A percentile compares a stretch with the other conserved stretches of the same genome.
Conservation (phyloP, 2,329 filamentous ascomycete genomes). For the Talaromyces sp. region DNA sequence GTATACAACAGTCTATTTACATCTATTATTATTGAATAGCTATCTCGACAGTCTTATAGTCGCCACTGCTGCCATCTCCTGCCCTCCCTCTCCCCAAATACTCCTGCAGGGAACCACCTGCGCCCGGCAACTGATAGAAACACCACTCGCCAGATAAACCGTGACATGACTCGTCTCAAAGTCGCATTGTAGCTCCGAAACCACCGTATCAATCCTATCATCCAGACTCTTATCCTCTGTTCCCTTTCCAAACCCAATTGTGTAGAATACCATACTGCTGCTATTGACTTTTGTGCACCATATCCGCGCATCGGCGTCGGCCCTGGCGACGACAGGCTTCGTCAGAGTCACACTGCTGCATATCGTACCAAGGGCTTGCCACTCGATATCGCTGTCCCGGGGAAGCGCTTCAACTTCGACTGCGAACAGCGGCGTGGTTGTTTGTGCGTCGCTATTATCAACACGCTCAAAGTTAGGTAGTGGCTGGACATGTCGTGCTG, state of each 20-base stretch:
- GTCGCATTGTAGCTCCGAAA: slow-evolving; percentile 15
- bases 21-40: not conserved
- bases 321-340: slow-evolving; percentile 4
- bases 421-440: slow-evolving; percentile 65
- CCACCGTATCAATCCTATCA: slow-evolving; percentile 19
- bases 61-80: slow-evolving; percentile 30
- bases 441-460: not conserved
- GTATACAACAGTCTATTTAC: not conserved
- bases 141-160: slow-evolving; percentile 30
- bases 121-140: slow-evolving; percentile 20
- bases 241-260: slow-evolving; percentile 25
- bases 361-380: slow-evolving; percentile 65
- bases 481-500: slow-evolving; percentile 16
- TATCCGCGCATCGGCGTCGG: slow-evolving; percentile 13
- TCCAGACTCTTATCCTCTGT: slow-evolving; percentile 14
- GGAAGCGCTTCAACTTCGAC: slow-evolving; percentile 75
- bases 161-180: slow-evolving; percentile 21
- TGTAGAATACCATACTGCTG: slow-evolving; percentile 20
- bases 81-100: slow-evolving; percentile 34
- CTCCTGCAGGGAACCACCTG: slow-evolving; percentile 39
- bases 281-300: slow-evolving; percentile 20
- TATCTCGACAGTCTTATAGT: slow-evolving; percentile 17
- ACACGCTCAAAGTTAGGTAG: slow-evolving; percentile 24
- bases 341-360: slow-evolving; percentile 24
- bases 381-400: slow-evolving; percentile 70